Conservation (phyloP, 2,329 filamentous ascomycete species). For the Clonostachys sp. region DNA sequence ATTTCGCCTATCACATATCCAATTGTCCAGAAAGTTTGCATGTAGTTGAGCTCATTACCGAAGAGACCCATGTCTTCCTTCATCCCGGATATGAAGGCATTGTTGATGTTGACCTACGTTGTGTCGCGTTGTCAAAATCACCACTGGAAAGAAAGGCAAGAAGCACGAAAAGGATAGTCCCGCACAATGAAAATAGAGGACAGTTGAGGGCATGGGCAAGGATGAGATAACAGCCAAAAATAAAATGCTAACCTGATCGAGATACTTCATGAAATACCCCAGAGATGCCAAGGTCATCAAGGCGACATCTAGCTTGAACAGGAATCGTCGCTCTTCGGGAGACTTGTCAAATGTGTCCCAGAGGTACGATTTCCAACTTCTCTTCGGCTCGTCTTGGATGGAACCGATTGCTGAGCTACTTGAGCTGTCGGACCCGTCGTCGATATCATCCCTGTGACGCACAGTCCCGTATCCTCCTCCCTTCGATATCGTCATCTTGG, state of each 20-base stretch:
- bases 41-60: conserved; percentile 50
- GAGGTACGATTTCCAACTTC: conserved; percentile 40
- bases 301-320: conserved; percentile 35
- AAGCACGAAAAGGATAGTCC: too few species aligned
- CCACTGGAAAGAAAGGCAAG: neutral
- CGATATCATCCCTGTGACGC: too few species aligned
- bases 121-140: neutral
- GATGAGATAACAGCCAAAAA: conserved; percentile 8
- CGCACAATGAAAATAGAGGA: neutral
- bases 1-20: conserved; percentile 50
- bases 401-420: conserved; percentile 12
- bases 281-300: conserved; percentile 28
- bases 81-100: conserved; percentile 41
- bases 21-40: conserved; percentile 48
- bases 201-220: conserved; percentile 10
- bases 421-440: too few species aligned
- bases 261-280: conserved; percentile 31
- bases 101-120: conserved; percentile 19
- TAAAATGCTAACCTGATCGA: conserved; percentile 18
- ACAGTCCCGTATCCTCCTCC: too few species aligned
- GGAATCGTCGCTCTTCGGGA: conserved; percentile 29
- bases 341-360: conserved; percentile 43
- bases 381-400: conserved; percentile 20
- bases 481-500: too few species aligned
- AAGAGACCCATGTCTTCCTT: conserved; percentile 31